Base-by-base conservation (phyloP, 129 eudicot species). In the Escallonia rubra region DNA sequence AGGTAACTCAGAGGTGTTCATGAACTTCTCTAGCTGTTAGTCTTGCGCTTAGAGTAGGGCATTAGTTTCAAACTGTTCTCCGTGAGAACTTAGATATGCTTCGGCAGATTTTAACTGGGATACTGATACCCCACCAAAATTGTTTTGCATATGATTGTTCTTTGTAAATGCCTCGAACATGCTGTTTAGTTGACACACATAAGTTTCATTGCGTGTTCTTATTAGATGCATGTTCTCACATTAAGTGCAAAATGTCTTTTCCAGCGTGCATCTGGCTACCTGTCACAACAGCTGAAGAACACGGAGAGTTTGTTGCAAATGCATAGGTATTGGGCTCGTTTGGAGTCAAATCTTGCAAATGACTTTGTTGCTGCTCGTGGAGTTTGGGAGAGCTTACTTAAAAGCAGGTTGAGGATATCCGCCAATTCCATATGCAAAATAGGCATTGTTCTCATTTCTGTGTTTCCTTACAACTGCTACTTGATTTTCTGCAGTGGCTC, bases 311-410 rank as follows among this genome's bases (percentile, higher is more conserved):
- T 93, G 58, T 79, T 93, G 71, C 89, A 71, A 62, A 57, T 93
- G 89, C 74, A 89, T 76, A 68, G 81, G 66, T 93, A 93, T 67
- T 93, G 98, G 98, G 95, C 96, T 55, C 91, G 75, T 49, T 75
- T 93, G 62, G 96, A 89, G 82, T 82, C 47, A 10, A 74, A 51
- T 59, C 66, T 84, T 56, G 95, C 85, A 42, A 89, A 86, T 43
- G 95, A 89, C 73, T 41, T 80, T 61, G 66, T 71, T 76, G 90
- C 98, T 50, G 98, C 90, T 59, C 95, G 98, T 59, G 90, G 96
- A 64, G 96, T 89, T 68, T 93, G 98, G 98, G 96, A 93, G 64
- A 84, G 86, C 86, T 80, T 93, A 79, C 96, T 93, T 60, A 93
- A 89, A 68, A 93, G 56, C 67, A 86, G 98, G 98, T 93, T 12